These are phyloP conservation scores for Blastomyces gilchristii DNA, from an alignment of 2,329 filamentous ascomycete species.

Conservation along the genomic window DNA sequence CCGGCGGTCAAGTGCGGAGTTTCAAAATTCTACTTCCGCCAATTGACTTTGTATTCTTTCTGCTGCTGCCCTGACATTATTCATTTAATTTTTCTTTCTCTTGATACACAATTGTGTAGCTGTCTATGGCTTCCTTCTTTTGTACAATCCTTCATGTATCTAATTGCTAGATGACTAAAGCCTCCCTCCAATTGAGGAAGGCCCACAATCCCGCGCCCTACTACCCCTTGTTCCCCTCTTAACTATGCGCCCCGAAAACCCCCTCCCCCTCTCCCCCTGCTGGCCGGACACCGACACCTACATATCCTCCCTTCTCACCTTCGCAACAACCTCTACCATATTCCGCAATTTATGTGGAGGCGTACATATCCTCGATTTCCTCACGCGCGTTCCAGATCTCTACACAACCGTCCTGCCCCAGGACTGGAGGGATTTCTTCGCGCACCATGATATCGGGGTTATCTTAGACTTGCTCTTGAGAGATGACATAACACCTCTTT, in stretches of 20 bases:
- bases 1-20: neutral
- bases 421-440: conserved; percentile 74
- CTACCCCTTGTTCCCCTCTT: neutral
- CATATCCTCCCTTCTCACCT: conserved; percentile 64
- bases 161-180: neutral
- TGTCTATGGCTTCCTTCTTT: neutral
- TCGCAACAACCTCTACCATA: conserved; percentile 61
- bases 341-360: conserved; percentile 89
- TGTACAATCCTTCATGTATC: neutral
- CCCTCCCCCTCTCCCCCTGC: conserved; percentile 58
- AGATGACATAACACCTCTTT: conserved; percentile 53
- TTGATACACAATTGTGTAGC: neutral
- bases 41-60: neutral
- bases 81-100: neutral
- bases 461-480: conserved; percentile 73
- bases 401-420: conserved; percentile 66
- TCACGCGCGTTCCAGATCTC: conserved; percentile 72
- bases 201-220: too few species aligned
- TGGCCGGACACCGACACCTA: conserved; percentile 68
- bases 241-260: conserved; percentile 39
- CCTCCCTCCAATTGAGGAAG: neutral
- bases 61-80: neutral
- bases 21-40: neutral
- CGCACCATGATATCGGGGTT: conserved; percentile 58
- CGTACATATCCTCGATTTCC: conserved; percentile 95